A percentile compares a stretch with the other conserved stretches of the same genome.
These are phyloP conservation scores for Cyclostephanos tholiformis DNA, from an alignment of 108 stramenopile genomes.

Conservation along the genomic window DNA sequence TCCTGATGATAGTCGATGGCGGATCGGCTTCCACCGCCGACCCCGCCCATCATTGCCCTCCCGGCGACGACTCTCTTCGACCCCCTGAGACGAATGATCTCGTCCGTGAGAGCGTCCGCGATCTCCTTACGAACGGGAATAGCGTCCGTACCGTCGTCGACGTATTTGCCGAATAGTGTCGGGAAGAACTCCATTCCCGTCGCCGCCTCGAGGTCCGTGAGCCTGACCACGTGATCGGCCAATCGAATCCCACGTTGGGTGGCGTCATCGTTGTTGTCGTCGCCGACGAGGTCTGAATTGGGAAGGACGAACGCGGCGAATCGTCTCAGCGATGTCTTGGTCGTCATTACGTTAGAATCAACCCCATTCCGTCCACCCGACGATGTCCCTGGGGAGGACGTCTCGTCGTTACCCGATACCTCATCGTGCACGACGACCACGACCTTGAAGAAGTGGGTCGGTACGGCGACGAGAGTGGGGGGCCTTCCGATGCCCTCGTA, in stretches of 20 bases:
- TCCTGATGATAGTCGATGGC: not conserved
- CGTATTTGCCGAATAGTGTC: slow-evolving; percentile 24
- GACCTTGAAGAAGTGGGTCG: slow-evolving; percentile 89
- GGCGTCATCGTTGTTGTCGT: not conserved
- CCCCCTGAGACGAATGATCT: slow-evolving; percentile 8
- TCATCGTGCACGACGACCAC: slow-evolving; percentile 48
- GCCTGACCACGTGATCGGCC: slow-evolving; percentile 72
- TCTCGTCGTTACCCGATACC: not conserved
- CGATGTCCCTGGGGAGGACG: not conserved
- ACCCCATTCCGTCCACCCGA: not conserved
- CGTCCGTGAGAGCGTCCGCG: slow-evolving; percentile 50
- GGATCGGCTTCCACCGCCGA: not conserved
- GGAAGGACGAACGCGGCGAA: slow-evolving; percentile 88
- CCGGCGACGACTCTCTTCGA: not conserved
- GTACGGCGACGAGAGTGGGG: slow-evolving; percentile 74
- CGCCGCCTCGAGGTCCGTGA: slow-evolving; percentile 81
- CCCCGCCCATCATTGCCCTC: not conserved
- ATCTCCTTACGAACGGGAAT: slow-evolving; percentile 34
- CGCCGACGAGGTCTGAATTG: slow-evolving; percentile 45
- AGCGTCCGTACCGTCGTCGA: slow-evolving; percentile 9
- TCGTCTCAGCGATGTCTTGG: not conserved
- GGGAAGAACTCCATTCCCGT: slow-evolving; percentile 82
- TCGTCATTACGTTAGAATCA: not conserved
- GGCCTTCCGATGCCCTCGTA: slow-evolving; percentile 68
- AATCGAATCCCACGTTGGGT: slow-evolving; percentile 32